Conservation (phyloP, 2,329 filamentous ascomycete genomes). For the Rugonectria rugulosa region DNA sequence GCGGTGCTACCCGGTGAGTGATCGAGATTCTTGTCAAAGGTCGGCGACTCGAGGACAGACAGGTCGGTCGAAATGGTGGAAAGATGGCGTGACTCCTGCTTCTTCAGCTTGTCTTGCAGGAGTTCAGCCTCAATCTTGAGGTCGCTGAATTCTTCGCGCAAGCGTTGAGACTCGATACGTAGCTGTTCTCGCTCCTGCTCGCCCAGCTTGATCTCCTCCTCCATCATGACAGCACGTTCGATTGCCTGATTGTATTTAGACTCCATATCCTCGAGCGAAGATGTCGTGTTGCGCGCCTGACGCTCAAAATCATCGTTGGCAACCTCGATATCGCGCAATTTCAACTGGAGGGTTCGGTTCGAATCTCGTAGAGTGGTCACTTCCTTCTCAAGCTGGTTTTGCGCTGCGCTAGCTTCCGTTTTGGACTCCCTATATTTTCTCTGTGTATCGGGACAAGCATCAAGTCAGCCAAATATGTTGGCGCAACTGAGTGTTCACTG, state of each 20-base stretch:
- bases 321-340: constrained; percentile 92
- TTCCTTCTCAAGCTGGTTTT: constrained; percentile 91
- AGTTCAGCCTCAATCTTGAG: constrained; percentile 96
- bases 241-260: constrained; percentile 96
- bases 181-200: constrained; percentile 91
- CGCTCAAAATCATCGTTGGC: constrained; percentile 98
- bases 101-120: constrained; percentile 89
- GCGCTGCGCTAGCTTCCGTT: constrained; percentile 81
- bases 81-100: constrained; percentile 66
- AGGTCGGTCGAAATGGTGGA: constrained; percentile 68
- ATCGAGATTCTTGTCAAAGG: constrained; percentile 75
- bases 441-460: constrained; percentile 53
- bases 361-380: constrained; percentile 89
- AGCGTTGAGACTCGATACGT: constrained; percentile 87
- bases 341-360: constrained; percentile 82
- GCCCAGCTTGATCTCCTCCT: constrained; percentile 90
- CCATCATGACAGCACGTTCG: constrained; percentile 89
- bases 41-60: constrained; percentile 72
- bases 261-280: constrained; percentile 94
- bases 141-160: constrained; percentile 91
- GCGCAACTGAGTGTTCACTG: background rate
- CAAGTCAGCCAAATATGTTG: constrained; percentile 16
- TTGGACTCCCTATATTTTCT: constrained; percentile 97
- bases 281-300: constrained; percentile 93
- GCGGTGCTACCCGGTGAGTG: constrained; percentile 83